These are phyloP conservation scores for Sonneratia caseolaris DNA, from an alignment of 345 rosid species.

Conservation along the genomic window DNA sequence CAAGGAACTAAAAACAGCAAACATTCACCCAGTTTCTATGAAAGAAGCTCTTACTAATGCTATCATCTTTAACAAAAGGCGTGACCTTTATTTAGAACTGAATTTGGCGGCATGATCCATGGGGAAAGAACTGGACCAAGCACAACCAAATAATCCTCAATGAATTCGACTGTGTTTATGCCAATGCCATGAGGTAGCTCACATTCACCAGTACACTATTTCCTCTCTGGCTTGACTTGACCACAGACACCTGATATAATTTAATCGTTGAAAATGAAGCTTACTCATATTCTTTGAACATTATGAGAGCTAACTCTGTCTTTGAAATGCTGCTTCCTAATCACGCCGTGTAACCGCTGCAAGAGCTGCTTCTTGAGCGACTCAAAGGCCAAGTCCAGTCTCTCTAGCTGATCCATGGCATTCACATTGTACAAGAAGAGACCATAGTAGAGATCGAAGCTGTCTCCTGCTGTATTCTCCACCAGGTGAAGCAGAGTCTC, in stretches of 20 bases:
- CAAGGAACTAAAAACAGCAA: too few relatives aligned
- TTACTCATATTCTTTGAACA: conserved; percentile 4
- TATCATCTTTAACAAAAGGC: too few relatives aligned
- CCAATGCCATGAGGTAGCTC: neutral
- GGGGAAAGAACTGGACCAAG: neutral
- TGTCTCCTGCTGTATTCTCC: conserved; percentile 72
- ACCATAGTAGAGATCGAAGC: conserved; percentile 77
- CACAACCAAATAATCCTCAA: neutral
- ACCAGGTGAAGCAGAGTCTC: conserved; percentile 69
- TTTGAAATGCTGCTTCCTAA: conserved; percentile 45
- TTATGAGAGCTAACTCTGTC: conserved; percentile 11
- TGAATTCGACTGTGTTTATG: neutral
- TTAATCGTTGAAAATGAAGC: neutral
- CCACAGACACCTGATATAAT: neutral
- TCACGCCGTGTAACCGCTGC: conserved; percentile 48
- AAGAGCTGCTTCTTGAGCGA: conserved; percentile 63
- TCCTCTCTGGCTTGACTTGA: neutral
- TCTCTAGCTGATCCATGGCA: conserved; percentile 79
- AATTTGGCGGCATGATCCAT: neutral
- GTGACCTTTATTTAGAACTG: too few relatives aligned
- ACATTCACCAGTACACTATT: neutral
- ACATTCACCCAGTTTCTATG: too few relatives aligned
- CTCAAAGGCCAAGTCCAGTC: conserved; percentile 57
- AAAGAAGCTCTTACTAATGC: too few relatives aligned
- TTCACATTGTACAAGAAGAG: conserved; percentile 67